Percentiles rank a stretch among this genome's conserved stretches.
phyloP scores from a whole-genome alignment of 2,329 filamentous ascomycete genomes.

The Neurospora sp. region DNA sequence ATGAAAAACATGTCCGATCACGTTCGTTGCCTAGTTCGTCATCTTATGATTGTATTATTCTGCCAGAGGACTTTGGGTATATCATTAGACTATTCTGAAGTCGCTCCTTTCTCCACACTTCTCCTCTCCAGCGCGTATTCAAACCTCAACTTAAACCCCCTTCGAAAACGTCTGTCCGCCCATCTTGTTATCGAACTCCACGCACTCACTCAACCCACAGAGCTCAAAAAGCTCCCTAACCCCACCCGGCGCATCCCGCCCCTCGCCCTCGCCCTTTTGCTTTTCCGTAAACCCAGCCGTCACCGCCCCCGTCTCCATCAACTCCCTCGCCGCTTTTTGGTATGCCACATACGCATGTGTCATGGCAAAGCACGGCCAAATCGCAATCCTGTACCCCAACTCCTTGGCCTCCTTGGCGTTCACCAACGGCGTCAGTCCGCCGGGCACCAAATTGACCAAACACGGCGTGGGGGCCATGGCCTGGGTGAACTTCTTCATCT shows the following conservation, averaged over 20 bases:
- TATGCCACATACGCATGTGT: slow-evolving; percentile 23
- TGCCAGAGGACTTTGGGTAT: background rate
- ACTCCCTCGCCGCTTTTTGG: slow-evolving; percentile 21
- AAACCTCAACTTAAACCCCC: slow-evolving; percentile 12
- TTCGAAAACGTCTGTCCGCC: slow-evolving; percentile 21
- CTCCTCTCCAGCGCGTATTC: background rate
- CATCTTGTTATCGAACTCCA: slow-evolving; percentile 21
- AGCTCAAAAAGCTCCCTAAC: slow-evolving; percentile 22
- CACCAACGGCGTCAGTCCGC: slow-evolving; percentile 24
- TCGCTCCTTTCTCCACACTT: background rate
- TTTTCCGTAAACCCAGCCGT: slow-evolving; percentile 21
- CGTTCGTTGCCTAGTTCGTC: background rate
- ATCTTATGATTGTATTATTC: background rate
- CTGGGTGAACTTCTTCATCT: slow-evolving; percentile 21
- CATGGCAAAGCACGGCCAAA: slow-evolving; percentile 24
- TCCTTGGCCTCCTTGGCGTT: slow-evolving; percentile 17
- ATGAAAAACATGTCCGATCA: background rate
- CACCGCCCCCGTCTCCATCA: slow-evolving; percentile 23
- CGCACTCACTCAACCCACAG: slow-evolving; percentile 21
- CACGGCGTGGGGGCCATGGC: slow-evolving; percentile 20
- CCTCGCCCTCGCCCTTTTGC: slow-evolving; percentile 20
- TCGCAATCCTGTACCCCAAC: slow-evolving; percentile 24
- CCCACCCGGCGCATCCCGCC: slow-evolving; percentile 17
- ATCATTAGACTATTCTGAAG: background rate
- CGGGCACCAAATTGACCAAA: slow-evolving; percentile 24